Percentiles rank a stretch among this genome's conserved stretches.
phyloP scores from a whole-genome alignment of 768 basidiomycete species.

The Serendipita sp. region DNA sequence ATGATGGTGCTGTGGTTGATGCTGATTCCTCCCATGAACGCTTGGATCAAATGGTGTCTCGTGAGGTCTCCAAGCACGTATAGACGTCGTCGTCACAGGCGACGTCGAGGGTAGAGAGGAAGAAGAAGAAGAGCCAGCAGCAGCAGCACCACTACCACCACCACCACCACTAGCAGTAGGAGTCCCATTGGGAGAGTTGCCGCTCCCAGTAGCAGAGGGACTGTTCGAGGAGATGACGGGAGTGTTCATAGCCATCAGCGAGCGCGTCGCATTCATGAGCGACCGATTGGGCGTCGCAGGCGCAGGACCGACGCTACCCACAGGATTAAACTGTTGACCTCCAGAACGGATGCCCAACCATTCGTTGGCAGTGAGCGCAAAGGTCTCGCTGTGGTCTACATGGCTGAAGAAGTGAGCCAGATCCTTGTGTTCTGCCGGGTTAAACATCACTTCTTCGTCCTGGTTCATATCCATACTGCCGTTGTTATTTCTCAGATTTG shows the following conservation, averaged over 20 bases:
- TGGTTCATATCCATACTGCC: not conserved
- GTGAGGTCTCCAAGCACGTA: slow-evolving; percentile 4
- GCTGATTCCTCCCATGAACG: not conserved
- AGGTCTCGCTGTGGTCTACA: not conserved
- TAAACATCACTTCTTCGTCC: slow-evolving; percentile 1
- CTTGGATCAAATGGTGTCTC: not conserved
- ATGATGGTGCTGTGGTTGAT: no score
- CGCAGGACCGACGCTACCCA: not conserved
- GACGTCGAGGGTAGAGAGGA: no score
- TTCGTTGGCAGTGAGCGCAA: slow-evolving; percentile 4
- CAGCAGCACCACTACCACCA: not conserved
- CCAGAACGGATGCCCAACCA: not conserved
- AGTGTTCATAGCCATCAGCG: not conserved
- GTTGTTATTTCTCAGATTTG: not conserved
- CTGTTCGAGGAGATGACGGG: not conserved
- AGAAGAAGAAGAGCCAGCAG: no score
- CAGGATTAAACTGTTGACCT: not conserved
- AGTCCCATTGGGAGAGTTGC: not conserved
- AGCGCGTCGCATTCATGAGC: not conserved
- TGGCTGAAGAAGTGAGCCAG: not conserved
- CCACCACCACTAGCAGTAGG: not conserved
- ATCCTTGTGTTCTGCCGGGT: slow-evolving; percentile 3
- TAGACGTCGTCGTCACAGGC: not conserved
- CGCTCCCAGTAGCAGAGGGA: not conserved
- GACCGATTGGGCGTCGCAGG: not conserved